A percentile compares a stretch with the other conserved stretches of the same genome.
Evolutionary conservation across 208 protist genomes (phyloP).

Genomic region (Acanthamoeba castellanii): DNA sequence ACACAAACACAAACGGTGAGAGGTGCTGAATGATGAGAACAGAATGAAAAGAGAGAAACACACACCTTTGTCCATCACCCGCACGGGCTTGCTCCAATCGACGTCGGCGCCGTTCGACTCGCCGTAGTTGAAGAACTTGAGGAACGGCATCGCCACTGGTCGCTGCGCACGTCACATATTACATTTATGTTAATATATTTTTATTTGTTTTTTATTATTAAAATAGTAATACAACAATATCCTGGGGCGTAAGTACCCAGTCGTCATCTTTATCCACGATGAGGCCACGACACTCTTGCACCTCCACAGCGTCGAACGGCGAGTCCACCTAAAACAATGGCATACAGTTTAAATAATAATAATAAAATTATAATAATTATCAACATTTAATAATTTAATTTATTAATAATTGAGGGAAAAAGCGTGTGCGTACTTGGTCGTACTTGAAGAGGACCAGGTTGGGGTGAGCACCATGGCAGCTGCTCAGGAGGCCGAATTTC

Average conservation of each 20-base stretch:
- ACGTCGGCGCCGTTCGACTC: constrained; percentile 1
- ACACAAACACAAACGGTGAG: not conserved
- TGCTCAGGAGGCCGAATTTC: not conserved
- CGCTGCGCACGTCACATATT: not conserved
- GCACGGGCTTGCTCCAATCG: constrained; percentile 28
- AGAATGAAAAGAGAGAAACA: not conserved
- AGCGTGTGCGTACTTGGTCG: not conserved
- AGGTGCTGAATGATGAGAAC: not conserved
- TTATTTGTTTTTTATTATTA: not conserved
- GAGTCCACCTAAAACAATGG: not conserved
- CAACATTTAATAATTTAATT: not conserved
- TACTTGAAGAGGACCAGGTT: constrained; percentile 31
- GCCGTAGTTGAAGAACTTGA: constrained; percentile 65
- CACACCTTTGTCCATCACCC: constrained; percentile 37
- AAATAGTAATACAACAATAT: not conserved
- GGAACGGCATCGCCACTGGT: constrained; percentile 13
- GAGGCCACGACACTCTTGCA: constrained; percentile 49
- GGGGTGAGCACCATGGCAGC: not conserved
- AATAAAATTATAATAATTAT: not conserved
- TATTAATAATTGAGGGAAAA: not conserved
- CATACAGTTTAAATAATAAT: not conserved
- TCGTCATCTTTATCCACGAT: constrained; percentile 6
- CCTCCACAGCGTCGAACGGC: not conserved
- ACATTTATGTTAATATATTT: not conserved
- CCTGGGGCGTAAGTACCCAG: not conserved